Percentiles rank a stretch among this genome's conserved stretches.
phyloP scores from a whole-genome alignment of 352 stramenopile species.

The Phytopythium delawarense region DNA sequence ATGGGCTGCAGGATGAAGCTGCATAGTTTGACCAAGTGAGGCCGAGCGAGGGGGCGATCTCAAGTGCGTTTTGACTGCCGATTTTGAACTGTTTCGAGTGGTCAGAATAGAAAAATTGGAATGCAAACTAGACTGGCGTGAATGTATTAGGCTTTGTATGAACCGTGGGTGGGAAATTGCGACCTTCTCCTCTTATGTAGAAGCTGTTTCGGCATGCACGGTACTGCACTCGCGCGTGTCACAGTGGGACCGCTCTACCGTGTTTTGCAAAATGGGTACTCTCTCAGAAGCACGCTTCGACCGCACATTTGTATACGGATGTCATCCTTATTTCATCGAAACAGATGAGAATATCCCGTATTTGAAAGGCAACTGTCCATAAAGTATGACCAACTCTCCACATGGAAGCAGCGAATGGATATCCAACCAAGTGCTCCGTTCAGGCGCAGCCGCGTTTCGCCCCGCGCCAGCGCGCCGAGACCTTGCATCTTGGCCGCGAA shows the following conservation, averaged over 20 bases:
- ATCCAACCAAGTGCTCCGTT: no score
- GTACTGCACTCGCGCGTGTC: background rate
- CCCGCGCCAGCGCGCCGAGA: constrained; percentile 23
- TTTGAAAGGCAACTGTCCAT: background rate
- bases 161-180: background rate
- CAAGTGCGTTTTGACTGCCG: background rate
- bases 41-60: background rate
- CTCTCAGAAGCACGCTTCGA: background rate
- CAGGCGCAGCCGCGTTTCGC: background rate
- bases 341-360: background rate
- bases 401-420: no score
- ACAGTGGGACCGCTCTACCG: background rate
- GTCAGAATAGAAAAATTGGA: background rate
- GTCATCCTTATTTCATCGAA: background rate
- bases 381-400: background rate
- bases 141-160: background rate
- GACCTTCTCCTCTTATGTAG: background rate
- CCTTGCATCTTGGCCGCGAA: constrained; percentile 60
- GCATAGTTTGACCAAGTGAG: background rate
- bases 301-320: background rate
- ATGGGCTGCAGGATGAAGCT: no score
- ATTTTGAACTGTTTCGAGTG: background rate
- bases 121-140: no score
- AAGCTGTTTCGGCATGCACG: background rate
- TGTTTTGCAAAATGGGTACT: constrained; percentile 7